Percentiles rank a stretch among this genome's conserved stretches.
Evolutionary conservation across 306 rosid species (phyloP).

Genomic region (Prinsepia uniflora): DNA sequence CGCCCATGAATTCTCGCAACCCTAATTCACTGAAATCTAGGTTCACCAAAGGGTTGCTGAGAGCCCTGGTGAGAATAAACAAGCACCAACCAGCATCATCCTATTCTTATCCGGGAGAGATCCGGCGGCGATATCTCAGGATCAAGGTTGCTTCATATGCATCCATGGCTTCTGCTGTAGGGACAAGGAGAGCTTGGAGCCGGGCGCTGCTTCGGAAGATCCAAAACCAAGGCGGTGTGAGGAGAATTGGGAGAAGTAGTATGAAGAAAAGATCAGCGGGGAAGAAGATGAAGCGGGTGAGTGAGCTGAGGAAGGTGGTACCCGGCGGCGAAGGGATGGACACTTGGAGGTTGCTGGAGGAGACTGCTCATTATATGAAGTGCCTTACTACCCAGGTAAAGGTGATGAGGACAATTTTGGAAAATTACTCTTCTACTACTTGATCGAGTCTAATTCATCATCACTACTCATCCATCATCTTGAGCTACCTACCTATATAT

Average conservation of each 20-base stretch:
- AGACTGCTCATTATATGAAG: slow-evolving; percentile 38
- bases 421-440: slow-evolving; percentile 23
- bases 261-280: slow-evolving; percentile 5
- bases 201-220: slow-evolving; percentile 31
- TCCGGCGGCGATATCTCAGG: slow-evolving; percentile 6
- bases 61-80: slow-evolving; percentile 24
- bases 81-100: slow-evolving; percentile 8
- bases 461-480: neutral
- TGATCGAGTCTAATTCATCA: slow-evolving; percentile 1
- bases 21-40: slow-evolving; percentile 27
- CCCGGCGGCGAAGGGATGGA: slow-evolving; percentile 44
- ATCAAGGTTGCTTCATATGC: slow-evolving; percentile 31
- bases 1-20: slow-evolving; percentile 16
- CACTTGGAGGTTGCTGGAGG: slow-evolving; percentile 33
- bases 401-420: slow-evolving; percentile 29
- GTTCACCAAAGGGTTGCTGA: slow-evolving; percentile 20
- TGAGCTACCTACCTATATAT: too few species aligned
- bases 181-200: slow-evolving; percentile 32
- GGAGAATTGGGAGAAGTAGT: neutral
- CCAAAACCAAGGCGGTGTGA: neutral
- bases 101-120: slow-evolving; percentile 25
- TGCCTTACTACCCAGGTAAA: slow-evolving; percentile 45
- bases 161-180: slow-evolving; percentile 38
- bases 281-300: neutral
- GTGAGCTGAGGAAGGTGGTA: slow-evolving; percentile 28